Evolutionary conservation across 2,329 filamentous ascomycete genomes (phyloP).

Genomic region (Fusarium sp.): DNA sequence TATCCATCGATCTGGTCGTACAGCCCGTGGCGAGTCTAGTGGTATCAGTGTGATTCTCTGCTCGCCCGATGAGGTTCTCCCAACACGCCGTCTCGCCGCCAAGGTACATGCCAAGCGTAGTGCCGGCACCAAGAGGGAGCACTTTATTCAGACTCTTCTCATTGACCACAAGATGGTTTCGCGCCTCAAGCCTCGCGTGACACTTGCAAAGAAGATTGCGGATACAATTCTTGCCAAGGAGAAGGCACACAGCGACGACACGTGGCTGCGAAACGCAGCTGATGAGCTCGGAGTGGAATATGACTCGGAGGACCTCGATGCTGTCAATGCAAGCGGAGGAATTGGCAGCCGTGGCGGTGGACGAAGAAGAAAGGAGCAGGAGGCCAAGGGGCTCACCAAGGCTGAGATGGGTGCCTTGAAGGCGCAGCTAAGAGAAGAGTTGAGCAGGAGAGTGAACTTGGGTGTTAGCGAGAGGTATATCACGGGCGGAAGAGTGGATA

Average conservation of each 20-base stretch:
- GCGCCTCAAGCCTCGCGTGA: constrained; percentile 81
- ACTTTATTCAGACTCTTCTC: constrained; percentile 83
- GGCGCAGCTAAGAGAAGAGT: constrained; percentile 77
- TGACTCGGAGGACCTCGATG: constrained; percentile 88
- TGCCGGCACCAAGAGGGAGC: constrained; percentile 63
- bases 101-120: constrained; percentile 82
- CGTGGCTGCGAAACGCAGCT: constrained; percentile 85
- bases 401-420: constrained; percentile 77
- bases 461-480: constrained; percentile 91
- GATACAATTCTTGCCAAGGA: constrained; percentile 88
- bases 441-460: constrained; percentile 82
- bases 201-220: constrained; percentile 87
- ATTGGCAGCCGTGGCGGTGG: constrained; percentile 78
- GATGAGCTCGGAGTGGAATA: constrained; percentile 96
- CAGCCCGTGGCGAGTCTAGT: constrained; percentile 82
- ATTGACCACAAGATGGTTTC: constrained; percentile 84
- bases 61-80: constrained; percentile 88
- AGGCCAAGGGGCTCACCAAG: constrained; percentile 76
- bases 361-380: constrained; percentile 79
- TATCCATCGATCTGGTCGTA: constrained; percentile 94
- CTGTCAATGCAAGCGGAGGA: constrained; percentile 76
- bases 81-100: constrained; percentile 83
- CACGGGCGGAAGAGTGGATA: constrained; percentile 85
- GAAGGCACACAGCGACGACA: constrained; percentile 84
- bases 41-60: constrained; percentile 91